phyloP scores from a whole-genome alignment of 768 basidiomycete genomes.

The Candolleomyces aberdarensis region DNA sequence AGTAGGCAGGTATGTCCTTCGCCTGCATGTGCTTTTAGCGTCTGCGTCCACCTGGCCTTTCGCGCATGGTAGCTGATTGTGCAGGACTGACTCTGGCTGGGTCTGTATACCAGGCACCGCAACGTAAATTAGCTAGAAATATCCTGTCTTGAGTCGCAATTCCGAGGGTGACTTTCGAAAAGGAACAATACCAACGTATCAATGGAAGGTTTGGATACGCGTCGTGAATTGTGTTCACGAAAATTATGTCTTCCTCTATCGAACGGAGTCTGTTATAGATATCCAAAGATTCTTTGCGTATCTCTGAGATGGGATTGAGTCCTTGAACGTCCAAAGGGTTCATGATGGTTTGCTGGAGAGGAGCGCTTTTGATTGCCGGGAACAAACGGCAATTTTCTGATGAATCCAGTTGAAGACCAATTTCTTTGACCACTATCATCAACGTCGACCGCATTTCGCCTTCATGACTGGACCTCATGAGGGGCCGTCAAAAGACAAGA shows the following conservation, averaged over 20 bases:
- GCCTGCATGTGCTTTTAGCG: slow-evolving; percentile 19
- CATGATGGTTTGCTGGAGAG: too few relatives aligned
- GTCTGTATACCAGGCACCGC: slow-evolving; percentile 92
- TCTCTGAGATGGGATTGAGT: slow-evolving; percentile 32
- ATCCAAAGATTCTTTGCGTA: slow-evolving; percentile 70
- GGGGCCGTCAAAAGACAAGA: too few relatives aligned
- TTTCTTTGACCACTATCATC: too few relatives aligned
- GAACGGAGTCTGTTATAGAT: slow-evolving; percentile 88
- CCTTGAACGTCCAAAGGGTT: too few relatives aligned
- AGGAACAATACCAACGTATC: slow-evolving; percentile 38
- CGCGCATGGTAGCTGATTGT: background rate
- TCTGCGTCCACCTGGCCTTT: background rate
- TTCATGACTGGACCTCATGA: too few relatives aligned
- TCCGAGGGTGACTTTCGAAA: background rate
- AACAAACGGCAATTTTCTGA: too few relatives aligned
- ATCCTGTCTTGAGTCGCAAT: background rate
- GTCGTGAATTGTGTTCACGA: slow-evolving; percentile 55
- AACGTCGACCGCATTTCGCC: too few relatives aligned
- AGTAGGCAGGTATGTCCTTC: slow-evolving; percentile 60
- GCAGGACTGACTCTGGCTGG: slow-evolving; percentile 50
- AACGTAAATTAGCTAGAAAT: slow-evolving; percentile 78
- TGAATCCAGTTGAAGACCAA: too few relatives aligned
- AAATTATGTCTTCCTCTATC: slow-evolving; percentile 71
- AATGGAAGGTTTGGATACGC: slow-evolving; percentile 45
- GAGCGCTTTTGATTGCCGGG: too few relatives aligned